phyloP scores from a whole-genome alignment of 1,139 yeast species.

The Entelexis sorbosivorans region DNA sequence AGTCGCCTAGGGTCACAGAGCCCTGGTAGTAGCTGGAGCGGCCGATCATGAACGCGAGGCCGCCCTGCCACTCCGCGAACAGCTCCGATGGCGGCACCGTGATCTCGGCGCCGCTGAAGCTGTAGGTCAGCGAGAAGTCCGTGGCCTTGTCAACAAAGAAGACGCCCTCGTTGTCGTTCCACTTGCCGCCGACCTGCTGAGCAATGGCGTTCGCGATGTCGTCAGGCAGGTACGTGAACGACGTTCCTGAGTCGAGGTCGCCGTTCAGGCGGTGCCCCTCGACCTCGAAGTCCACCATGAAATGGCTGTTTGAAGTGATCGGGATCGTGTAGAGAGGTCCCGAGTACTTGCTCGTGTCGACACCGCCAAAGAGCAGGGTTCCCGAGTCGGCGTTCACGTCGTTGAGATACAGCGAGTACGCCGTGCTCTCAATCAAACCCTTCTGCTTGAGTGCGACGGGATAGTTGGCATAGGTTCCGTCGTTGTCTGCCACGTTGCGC shows the following conservation, averaged over 20 bases:
- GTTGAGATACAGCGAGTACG: not conserved
- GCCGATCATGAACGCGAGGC: not conserved
- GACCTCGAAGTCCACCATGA: not conserved
- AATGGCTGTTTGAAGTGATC: not conserved
- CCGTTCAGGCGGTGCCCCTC: not conserved
- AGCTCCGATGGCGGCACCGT: not conserved
- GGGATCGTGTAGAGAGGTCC: not conserved
- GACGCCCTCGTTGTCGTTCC: not conserved
- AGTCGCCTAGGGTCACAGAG: constrained; percentile 51
- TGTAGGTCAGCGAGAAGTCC: not conserved
- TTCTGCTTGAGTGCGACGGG: not conserved
- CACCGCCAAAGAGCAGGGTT: not conserved
- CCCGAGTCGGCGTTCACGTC: not conserved
- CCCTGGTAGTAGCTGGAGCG: constrained; percentile 5
- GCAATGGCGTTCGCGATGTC: not conserved
- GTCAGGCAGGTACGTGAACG: not conserved
- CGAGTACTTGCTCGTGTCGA: not conserved
- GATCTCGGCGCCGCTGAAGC: not conserved
- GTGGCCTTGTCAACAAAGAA: not conserved
- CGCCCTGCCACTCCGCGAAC: not conserved
- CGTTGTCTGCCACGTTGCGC: not conserved
- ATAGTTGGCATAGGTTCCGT: not conserved
- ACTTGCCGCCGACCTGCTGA: not conserved
- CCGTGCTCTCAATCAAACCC: not conserved
- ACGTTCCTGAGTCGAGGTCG: not conserved